Evolutionary conservation across 257 asterid genomes (phyloP).

Genomic region (Echites panduratus): DNA sequence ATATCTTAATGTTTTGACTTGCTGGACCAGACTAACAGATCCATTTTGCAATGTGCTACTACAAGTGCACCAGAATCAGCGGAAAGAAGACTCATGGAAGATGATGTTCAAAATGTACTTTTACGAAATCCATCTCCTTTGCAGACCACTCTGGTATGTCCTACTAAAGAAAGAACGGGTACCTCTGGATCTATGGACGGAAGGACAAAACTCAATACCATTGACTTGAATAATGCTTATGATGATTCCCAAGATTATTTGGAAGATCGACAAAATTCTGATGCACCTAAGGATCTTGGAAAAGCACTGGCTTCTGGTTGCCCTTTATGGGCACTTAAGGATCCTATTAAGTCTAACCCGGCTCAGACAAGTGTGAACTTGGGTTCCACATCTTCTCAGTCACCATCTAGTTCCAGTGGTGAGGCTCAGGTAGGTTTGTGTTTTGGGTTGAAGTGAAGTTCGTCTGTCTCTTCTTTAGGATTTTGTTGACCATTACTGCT

Average conservation of each 20-base stretch:
- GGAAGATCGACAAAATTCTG: slow-evolving; percentile 39
- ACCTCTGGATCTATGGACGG: slow-evolving; percentile 29
- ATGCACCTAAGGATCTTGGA: slow-evolving; percentile 30
- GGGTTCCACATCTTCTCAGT: slow-evolving; percentile 60
- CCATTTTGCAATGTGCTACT: slow-evolving; percentile 19
- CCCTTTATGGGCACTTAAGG: slow-evolving; percentile 46
- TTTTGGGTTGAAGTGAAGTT: neutral
- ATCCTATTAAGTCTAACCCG: slow-evolving; percentile 51
- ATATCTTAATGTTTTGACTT: slow-evolving; percentile 21
- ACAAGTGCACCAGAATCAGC: slow-evolving; percentile 20
- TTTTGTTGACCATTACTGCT: neutral
- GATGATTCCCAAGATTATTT: slow-evolving; percentile 73
- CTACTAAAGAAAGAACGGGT: slow-evolving; percentile 33
- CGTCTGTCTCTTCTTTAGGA: neutral
- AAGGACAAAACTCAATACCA: slow-evolving; percentile 37
- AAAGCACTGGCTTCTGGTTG: slow-evolving; percentile 29
- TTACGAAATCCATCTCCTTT: slow-evolving; percentile 32
- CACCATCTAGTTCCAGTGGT: slow-evolving; percentile 82
- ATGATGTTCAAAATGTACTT: slow-evolving; percentile 34
- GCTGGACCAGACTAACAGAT: slow-evolving; percentile 24
- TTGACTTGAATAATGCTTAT: slow-evolving; percentile 77
- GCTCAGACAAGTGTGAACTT: slow-evolving; percentile 70
- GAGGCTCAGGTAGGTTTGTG: slow-evolving; percentile 63
- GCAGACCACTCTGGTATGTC: slow-evolving; percentile 27
- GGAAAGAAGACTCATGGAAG: slow-evolving; percentile 18